Evolutionary conservation across 345 rosid genomes (phyloP).

Genomic region (Bretschneidera sinensis): DNA sequence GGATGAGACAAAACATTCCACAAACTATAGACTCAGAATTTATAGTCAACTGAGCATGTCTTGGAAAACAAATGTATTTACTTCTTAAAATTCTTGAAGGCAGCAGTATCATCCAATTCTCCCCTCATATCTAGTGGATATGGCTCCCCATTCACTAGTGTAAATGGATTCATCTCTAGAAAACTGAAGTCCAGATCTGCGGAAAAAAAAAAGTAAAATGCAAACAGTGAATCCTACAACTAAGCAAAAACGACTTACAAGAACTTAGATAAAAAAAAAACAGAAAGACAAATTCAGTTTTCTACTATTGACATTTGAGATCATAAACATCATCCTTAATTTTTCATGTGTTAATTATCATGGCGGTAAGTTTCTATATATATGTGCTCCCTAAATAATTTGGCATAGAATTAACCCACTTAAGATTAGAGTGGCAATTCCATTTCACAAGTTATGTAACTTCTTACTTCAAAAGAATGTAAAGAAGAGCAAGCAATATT

Average conservation of each 20-base stretch:
- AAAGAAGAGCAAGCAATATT: neutral
- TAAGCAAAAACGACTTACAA: no score
- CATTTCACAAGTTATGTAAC: neutral
- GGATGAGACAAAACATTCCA: neutral
- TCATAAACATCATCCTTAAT: no score
- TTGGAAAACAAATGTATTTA: conserved; percentile 20
- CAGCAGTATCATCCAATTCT: conserved; percentile 92
- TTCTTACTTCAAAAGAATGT: neutral
- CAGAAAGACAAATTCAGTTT: no score
- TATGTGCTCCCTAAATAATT: conserved; percentile 4
- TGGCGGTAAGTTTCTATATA: neutral
- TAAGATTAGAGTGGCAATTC: neutral
- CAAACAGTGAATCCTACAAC: no score
- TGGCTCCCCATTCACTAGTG: conserved; percentile 80
- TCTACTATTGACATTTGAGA: no score
- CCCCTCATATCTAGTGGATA: conserved; percentile 99
- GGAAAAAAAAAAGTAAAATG: conserved; percentile 5
- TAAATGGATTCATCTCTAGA: conserved; percentile 93
- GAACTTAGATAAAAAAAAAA: no score
- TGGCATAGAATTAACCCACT: neutral
- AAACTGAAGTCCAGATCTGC: conserved; percentile 92
- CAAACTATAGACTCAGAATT: no score
- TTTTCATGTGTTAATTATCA: neutral
- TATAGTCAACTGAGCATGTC: neutral
- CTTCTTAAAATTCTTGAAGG: conserved; percentile 95